These are phyloP conservation scores for Ceriops decandra DNA, from an alignment of 345 rosid genomes.

Conservation along the genomic window DNA sequence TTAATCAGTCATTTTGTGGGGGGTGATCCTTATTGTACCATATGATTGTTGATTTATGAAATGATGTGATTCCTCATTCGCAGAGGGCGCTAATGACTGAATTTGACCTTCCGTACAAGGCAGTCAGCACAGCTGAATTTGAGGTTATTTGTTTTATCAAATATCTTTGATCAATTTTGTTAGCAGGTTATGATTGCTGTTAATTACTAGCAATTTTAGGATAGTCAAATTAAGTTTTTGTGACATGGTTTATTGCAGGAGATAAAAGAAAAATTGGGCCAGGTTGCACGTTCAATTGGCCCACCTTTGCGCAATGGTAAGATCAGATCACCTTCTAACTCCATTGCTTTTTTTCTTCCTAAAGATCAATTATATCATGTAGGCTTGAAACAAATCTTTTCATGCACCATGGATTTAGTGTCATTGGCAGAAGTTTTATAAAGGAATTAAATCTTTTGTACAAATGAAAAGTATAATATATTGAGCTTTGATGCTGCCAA, in stretches of 20 bases:
- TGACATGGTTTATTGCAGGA: constrained; percentile 24
- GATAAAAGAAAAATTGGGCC: constrained; percentile 46
- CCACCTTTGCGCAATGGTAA: constrained; percentile 44
- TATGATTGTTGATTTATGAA: constrained; percentile 6
- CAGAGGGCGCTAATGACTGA: constrained; percentile 67
- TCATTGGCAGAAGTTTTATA: too few relatives aligned
- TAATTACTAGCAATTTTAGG: background rate
- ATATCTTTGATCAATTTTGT: constrained; percentile 1
- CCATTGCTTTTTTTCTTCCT: background rate
- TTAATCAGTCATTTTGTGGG: background rate
- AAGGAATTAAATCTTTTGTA: too few relatives aligned
- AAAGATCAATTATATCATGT: background rate
- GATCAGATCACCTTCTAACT: constrained; percentile 12
- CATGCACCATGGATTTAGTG: too few relatives aligned
- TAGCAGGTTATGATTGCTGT: background rate
- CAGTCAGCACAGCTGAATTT: constrained; percentile 54
- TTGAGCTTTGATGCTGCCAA: background rate
- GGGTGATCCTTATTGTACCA: background rate
- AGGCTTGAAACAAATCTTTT: background rate
- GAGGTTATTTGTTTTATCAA: constrained; percentile 44
- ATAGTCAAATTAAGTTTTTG: background rate
- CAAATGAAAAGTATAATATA: background rate
- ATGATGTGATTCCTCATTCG: constrained; percentile 10
- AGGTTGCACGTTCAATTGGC: constrained; percentile 51
- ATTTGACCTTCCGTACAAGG: constrained; percentile 64